Evolutionary conservation across 129 eudicot genomes (phyloP).

Genomic region (Centella asiatica): DNA sequence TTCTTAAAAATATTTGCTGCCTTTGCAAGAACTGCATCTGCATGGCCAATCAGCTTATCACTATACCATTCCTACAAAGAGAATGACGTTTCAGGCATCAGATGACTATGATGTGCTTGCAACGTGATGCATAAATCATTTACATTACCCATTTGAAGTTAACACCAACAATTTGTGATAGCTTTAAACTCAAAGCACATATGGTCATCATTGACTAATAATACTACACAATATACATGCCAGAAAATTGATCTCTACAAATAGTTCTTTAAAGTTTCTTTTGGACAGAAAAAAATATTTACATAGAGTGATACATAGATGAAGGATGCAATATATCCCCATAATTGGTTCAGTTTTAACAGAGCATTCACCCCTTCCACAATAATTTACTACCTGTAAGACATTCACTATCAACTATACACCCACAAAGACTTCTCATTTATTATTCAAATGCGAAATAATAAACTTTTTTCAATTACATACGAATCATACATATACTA

Average conservation of each 20-base stretch:
- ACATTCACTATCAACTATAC: too few species aligned
- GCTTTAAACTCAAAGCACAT: background rate
- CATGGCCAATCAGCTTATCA: conserved; percentile 46
- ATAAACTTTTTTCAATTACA: too few species aligned
- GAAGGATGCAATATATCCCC: too few species aligned
- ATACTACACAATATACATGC: background rate
- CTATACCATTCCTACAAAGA: conserved; percentile 64
- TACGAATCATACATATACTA: too few species aligned
- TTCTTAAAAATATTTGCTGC: conserved; percentile 40
- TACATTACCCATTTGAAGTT: background rate
- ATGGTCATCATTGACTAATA: background rate
- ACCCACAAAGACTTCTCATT: too few species aligned
- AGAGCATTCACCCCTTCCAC: too few species aligned
- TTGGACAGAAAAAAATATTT: too few species aligned
- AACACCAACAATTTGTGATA: background rate
- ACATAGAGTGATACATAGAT: too few species aligned
- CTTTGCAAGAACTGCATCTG: conserved; percentile 52
- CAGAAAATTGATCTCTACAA: background rate
- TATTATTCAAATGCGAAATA: too few species aligned
- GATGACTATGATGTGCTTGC: conserved; percentile 7
- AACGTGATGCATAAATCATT: background rate
- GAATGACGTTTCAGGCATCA: conserved; percentile 15
- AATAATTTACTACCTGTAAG: too few species aligned
- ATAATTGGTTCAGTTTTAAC: too few species aligned
- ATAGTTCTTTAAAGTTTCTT: too few species aligned